Evolutionary conservation across 306 rosid species (phyloP).

Genomic region (Cicer cuneatum): DNA sequence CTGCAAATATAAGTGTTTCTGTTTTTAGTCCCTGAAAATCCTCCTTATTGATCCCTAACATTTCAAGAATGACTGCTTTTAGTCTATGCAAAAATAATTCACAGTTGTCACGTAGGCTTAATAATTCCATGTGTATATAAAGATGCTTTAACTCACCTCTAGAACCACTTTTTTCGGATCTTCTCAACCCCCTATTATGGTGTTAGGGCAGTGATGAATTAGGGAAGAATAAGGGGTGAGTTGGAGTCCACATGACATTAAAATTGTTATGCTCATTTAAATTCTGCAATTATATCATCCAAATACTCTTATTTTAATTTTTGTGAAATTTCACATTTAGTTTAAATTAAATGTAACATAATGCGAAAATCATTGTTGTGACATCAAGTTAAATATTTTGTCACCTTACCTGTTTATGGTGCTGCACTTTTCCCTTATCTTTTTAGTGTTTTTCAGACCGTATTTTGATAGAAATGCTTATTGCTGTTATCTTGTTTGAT

Average conservation of each 20-base stretch:
- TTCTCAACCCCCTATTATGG: no score
- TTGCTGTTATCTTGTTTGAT: constrained; percentile 47
- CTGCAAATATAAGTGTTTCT: not conserved
- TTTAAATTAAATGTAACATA: not conserved
- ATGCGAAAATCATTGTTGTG: not conserved
- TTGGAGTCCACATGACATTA: no score
- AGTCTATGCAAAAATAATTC: not conserved
- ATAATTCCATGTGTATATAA: not conserved
- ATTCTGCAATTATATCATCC: constrained; percentile 1
- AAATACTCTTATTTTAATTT: constrained; percentile 20
- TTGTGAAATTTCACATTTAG: constrained; percentile 23
- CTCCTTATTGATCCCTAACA: no score
- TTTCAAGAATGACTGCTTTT: no score
- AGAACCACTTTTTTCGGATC: no score
- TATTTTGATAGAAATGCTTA: constrained; percentile 34
- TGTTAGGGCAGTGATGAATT: no score
- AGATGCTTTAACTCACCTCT: no score
- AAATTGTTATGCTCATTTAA: not conserved
- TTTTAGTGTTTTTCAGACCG: constrained; percentile 34
- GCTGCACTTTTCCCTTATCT: constrained; percentile 3
- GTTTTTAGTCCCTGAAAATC: no score
- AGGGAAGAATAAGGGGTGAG: no score
- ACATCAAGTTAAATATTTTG: constrained; percentile 7
- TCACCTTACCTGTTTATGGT: not conserved
- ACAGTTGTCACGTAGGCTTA: not conserved